Evolutionary conservation across 2,329 filamentous ascomycete species (phyloP), one percentile per base, ranked within the genome.

Genomic region (Pseudopyricularia cyperi): DNA sequence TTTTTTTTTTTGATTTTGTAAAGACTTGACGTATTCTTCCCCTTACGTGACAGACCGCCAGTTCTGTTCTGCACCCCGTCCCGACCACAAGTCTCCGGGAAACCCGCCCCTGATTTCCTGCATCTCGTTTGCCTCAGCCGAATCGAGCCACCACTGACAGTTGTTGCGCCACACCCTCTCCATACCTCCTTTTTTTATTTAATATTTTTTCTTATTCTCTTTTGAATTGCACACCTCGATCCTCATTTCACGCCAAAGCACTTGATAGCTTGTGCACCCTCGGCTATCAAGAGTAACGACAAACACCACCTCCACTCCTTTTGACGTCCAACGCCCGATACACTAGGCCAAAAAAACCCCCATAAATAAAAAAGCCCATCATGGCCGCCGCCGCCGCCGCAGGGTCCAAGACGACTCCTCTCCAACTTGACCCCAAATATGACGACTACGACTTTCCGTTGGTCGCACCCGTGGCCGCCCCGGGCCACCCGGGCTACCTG

Each of bases 361-460:
- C 42, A 30, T 30, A 14, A 42, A 26, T 37, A n/a, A n/a, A n/a
- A n/a, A n/a, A n/a, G 55, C 55, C 52, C 48, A 48, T 52, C 46
- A 63, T 61, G 59, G 59, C 63, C 44, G 39, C 39, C 12, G 17
- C 28, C 28, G 57, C 57, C 48, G 50, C 55, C 39, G 17, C 39
- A 12, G 48, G 26, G 17, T 28, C 48, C 37, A 56, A 54, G 50
- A 66, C 65, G 62, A 24, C 39, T 34, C 50, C 50, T 32, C 39
- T 80, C 71, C 71, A 80, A 66, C 66, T 89, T 62, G 83, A 95
- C 70, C 77, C 87, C 67, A 96, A 95, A 73, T 95, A 97, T 76
- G 93, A 97, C 73, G 69, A 94, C 74, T 97, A 93, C 71, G 90
- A 96, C 70, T 97, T 80, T 74, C 93, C 93, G 57, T 88, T 83